A percentile compares a stretch with the other conserved stretches of the same genome.
Conservation (phyloP, 2,329 filamentous ascomycete genomes). For the Calonectria honghensis region DNA sequence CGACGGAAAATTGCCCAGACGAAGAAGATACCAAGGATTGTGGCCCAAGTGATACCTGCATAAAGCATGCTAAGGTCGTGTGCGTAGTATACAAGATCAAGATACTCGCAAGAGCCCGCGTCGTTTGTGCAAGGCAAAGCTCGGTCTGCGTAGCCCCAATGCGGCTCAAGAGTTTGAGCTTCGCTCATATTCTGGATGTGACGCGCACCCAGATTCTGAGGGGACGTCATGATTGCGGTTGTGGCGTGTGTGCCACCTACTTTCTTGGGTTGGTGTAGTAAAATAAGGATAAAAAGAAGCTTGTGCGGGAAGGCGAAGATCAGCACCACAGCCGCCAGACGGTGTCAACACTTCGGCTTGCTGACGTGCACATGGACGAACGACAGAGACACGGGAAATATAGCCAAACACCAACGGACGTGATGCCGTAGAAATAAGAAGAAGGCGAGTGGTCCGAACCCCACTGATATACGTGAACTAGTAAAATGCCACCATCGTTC, state of each 20-base stretch:
- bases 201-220: conserved; percentile 52
- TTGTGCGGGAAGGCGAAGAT: conserved; percentile 11
- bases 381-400: conserved; percentile 29
- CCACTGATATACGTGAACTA: conserved; percentile 39
- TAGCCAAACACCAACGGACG: conserved; percentile 38
- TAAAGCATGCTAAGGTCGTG: conserved; percentile 72
- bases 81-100: conserved; percentile 70
- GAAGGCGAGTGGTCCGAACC: conserved; percentile 36
- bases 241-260: background rate
- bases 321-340: conserved; percentile 20
- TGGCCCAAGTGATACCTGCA: conserved; percentile 70
- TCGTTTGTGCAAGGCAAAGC: conserved; percentile 68
- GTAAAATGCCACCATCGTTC: background rate
- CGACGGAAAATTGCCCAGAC: conserved; percentile 61
- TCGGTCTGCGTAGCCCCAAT: conserved; percentile 70
- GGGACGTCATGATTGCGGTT: conserved; percentile 44
- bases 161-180: conserved; percentile 60
- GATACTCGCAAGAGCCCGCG: conserved; percentile 68
- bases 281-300: background rate
- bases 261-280: background rate
- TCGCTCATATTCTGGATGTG: conserved; percentile 66
- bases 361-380: conserved; percentile 16
- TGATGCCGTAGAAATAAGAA: conserved; percentile 54
- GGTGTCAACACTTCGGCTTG: conserved; percentile 7
- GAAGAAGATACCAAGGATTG: conserved; percentile 65